Evolutionary conservation across 164 flowering plant species (phyloP).

Genomic region (Magnolia officinalis): DNA sequence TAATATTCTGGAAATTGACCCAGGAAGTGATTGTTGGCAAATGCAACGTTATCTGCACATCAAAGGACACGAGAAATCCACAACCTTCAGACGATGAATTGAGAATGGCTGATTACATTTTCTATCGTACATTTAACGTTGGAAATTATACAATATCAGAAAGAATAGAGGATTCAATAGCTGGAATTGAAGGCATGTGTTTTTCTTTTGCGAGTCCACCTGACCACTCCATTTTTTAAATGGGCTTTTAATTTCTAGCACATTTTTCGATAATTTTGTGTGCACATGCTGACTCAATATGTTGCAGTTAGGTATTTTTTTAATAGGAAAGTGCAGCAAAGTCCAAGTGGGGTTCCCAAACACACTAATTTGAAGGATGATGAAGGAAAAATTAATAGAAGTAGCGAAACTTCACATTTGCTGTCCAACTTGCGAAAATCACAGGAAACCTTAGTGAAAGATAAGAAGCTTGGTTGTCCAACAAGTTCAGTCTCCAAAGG

Average conservation of each 20-base stretch:
- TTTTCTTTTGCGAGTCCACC: not conserved
- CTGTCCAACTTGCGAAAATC: not conserved
- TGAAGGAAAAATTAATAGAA: conserved; percentile 11
- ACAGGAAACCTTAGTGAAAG: not conserved
- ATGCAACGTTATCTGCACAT: conserved; percentile 76
- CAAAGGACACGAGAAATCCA: conserved; percentile 65
- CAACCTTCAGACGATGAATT: conserved; percentile 69
- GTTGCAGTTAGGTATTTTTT: conserved; percentile 21
- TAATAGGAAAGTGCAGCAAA: conserved; percentile 32
- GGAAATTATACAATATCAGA: conserved; percentile 35
- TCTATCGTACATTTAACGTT: conserved; percentile 76
- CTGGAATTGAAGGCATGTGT: conserved; percentile 54
- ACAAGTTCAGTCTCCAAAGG: conserved; percentile 1
- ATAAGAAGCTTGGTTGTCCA: not conserved
- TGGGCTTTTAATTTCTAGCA: not conserved
- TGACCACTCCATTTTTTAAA: not conserved
- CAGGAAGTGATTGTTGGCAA: conserved; percentile 87
- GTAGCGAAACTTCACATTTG: conserved; percentile 9
- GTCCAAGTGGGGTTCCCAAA: conserved; percentile 3
- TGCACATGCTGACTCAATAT: not conserved
- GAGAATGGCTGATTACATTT: conserved; percentile 57
- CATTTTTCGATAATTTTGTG: not conserved
- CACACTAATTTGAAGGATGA: conserved; percentile 23
- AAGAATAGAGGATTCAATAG: conserved; percentile 48
- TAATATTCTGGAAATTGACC: not conserved